Evolutionary conservation across 2,329 filamentous ascomycete species (phyloP), one percentile per base, ranked within the genome.

Genomic region (Exophiala dermatitidis): DNA sequence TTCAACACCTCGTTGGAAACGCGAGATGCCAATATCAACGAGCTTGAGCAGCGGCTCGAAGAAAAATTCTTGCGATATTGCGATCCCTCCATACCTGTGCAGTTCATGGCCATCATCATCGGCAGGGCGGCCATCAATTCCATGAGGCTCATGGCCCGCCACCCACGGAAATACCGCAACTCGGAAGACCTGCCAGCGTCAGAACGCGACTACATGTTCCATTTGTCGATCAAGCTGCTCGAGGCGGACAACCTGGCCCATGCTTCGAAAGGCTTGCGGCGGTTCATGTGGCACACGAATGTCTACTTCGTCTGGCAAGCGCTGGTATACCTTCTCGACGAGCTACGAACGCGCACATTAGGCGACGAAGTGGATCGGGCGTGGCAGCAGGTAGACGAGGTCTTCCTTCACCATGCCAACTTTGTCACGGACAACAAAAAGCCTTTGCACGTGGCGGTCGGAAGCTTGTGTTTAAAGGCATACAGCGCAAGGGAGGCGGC

Each of bases 61-160:
- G 67, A 74, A 34, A 76, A 75, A 50, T 82, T 81, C 59, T 67
- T 82, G 30, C 69, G 70, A 41, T 73, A 81, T 54, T 76, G 76
- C 46, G 68, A 78, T 50, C 73, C 75, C 61, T 70, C 58, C 9
- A 68, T 80, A 40, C 74, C 78, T 0, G 43, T 74, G 45, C 73
- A 76, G 55, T 69, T 74, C 54, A 67, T 77, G 46, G 70, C 72
- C 8, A 65, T 69, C 6, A 67, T 72, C 12, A 70, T 78, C 58
- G 72, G 67, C 1, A 68, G 73, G 50, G 68, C 71, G 3, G 70
- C 73, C 3, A 65, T 75, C 36, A 68, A 66, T 48, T 70, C 69
- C 42, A 71, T 75, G 51, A 67, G 75, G 6, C 55, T 77, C 3
- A 65, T 71, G 34, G 71, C 77, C 2, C 72, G 76, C 52, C 72